Base-by-base conservation (phyloP, 2,329 filamentous ascomycete species). In the Exophiala alcalophila region DNA sequence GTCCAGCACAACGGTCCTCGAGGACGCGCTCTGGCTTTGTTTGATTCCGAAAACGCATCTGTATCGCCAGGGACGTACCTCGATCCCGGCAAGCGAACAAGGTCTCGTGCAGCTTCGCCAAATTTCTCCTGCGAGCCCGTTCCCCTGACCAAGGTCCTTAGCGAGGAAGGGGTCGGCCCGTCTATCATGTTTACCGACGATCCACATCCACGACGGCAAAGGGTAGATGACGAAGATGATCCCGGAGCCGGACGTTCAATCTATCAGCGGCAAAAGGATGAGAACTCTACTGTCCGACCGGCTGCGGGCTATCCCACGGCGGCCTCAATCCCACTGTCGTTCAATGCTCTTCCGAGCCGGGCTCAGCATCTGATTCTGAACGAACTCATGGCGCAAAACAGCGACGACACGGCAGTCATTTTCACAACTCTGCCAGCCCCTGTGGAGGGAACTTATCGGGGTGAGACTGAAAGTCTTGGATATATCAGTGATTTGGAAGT, bases 311-410 rank as follows among this genome's bases (percentile, higher is more conserved):
- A 68, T 51, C 73, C 74, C 0, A 75, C 77, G 3, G 77, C 77
- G 15, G 79, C 81, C 38, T 73, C 78, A 2, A 65, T 87, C 3
- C 77, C 86, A 0, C 69, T 94, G 2, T 87, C 81, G 2, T 94
- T 94, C 70, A 94, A 94, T 56, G 86, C 94, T 58, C 69, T 94
- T 3, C 87, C 88, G 0, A 86, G 84, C 56, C 80, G 86, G 11
- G 87, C 87, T 2, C 88, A 94, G 61, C 86, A 94, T 62, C 67
- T 94, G 24, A 90, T 94, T 19, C 66, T 94, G 11, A 94, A 94
- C 61, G 87, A 94, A 62, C 68, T 94, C 52, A 89, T 94, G 69
- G 72, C 75, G 3, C 72, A 74, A 45, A 70, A 87, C 49, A 86
- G 83, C 53, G 62, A 63, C 26, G 73, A 85, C 14, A 87, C 88